These are phyloP conservation scores for Talaromyces amestolkiae DNA, from an alignment of 2,329 filamentous ascomycete species.

Conservation along the genomic window DNA sequence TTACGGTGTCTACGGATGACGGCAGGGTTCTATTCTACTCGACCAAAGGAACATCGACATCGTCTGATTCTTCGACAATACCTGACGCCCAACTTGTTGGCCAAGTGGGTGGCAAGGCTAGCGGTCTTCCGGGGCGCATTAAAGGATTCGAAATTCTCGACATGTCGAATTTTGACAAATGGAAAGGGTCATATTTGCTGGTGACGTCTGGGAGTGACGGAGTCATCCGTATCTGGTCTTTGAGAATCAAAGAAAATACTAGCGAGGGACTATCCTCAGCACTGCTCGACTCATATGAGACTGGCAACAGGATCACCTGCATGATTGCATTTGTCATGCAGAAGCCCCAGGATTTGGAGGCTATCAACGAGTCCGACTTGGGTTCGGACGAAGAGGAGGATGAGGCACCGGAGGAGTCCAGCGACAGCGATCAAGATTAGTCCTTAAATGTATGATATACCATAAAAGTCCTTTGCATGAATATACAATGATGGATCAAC, in stretches of 20 bases:
- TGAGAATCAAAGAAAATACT: conserved; percentile 35
- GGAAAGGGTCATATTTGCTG: conserved; percentile 53
- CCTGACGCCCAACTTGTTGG: conserved; percentile 63
- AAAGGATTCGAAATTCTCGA: conserved; percentile 79
- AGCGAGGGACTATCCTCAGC: conserved; percentile 21
- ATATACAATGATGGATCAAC: neutral
- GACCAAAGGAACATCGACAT: conserved; percentile 49
- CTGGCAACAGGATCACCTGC: conserved; percentile 85
- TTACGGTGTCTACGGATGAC: conserved; percentile 86
- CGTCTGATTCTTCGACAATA: conserved; percentile 52
- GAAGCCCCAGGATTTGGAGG: conserved; percentile 53
- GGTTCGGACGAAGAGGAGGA: conserved; percentile 35
- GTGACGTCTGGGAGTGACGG: conserved; percentile 83
- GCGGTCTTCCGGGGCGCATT: conserved; percentile 67
- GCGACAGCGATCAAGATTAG: conserved; percentile 26
- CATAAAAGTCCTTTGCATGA: conserved; percentile 6
- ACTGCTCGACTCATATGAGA: conserved; percentile 75
- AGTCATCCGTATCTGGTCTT: conserved; percentile 71
- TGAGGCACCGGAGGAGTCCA: conserved; percentile 15
- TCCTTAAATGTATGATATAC: conserved; percentile 9
- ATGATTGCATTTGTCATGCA: conserved; percentile 83
- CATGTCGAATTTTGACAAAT: conserved; percentile 35
- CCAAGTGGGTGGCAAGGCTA: conserved; percentile 72
- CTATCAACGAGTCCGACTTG: conserved; percentile 59
- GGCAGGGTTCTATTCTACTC: conserved; percentile 82